Evolutionary conservation across 2,329 filamentous ascomycete genomes (phyloP), one percentile per base, ranked within the genome.

Genomic region (Aureobasidium sp.): DNA sequence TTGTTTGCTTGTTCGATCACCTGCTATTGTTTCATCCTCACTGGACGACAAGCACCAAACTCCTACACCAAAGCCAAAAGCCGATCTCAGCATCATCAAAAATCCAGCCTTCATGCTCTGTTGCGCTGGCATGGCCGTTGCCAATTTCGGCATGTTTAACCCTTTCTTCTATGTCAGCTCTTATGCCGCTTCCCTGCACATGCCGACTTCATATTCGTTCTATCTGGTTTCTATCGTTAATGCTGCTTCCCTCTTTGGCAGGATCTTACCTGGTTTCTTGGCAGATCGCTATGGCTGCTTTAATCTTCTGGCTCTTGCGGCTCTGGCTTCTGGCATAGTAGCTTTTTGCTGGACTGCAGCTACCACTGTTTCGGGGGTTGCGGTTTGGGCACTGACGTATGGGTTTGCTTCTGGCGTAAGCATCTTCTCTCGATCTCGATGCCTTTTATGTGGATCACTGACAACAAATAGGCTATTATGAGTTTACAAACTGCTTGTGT

Each of bases 221-320:
- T 88, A 88, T 66, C 75, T 88, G 2, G 72, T 89, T 1, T 79
- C 85, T 1, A 84, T 89, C 56, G 75, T 88, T 64, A 89, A 89
- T 67, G 82, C 77, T 0, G 80, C 84, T 1, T 84, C 81, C 0
- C 78, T 77, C 0, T 76, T 82, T 40, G 83, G 83, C 0, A 79
- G 82, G 12, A 5, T 60, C 71, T 73, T 85, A 29, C 74, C 80
- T 5, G 82, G 83, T 0, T 83, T 76, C 35, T 64, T 73, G 7
- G 74, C 75, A 2, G 76, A 77, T 61, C 71, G 72, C 37, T 71
- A 73, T 40, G 76, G 76, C 6, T 67, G 70, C 3, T 76, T 77
- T 70, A 77, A 78, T 62, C 72, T 74, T 5, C 67, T 77, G 9
- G 66, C 73, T n/a, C 62, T 71, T 24, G 73, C 74, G 65, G 70